Conservation (phyloP, 2,329 filamentous ascomycete species). For the Cercospora citrullina region DNA sequence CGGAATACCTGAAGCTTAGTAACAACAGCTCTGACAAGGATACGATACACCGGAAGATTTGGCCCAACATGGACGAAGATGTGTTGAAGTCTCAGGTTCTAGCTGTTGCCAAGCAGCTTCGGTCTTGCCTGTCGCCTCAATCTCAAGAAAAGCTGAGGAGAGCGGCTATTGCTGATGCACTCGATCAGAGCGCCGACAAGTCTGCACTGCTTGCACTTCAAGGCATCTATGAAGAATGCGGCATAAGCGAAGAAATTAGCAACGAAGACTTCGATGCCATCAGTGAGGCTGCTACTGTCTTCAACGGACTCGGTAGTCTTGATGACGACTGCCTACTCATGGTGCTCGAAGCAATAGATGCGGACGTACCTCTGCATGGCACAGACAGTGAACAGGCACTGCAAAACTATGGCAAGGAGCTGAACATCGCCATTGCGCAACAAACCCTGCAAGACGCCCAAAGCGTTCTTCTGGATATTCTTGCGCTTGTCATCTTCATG, state of each 20-base stretch:
- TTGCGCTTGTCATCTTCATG: conserved; percentile 83
- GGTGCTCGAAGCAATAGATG: conserved; percentile 53
- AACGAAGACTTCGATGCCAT: conserved; percentile 77
- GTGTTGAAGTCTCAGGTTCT: conserved; percentile 28
- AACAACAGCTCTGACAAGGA: neutral
- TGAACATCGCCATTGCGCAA: conserved; percentile 74
- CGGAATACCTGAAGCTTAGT: conserved; percentile 22
- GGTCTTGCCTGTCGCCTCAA: conserved; percentile 20
- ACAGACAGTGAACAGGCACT: conserved; percentile 51
- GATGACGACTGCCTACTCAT: conserved; percentile 55
- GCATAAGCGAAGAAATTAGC: conserved; percentile 74
- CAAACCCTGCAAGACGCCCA: conserved; percentile 74
- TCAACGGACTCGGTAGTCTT: conserved; percentile 55
- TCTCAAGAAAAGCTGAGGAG: conserved; percentile 22
- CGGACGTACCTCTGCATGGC: conserved; percentile 39
- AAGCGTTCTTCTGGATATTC: conserved; percentile 74
- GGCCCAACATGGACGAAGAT: conserved; percentile 26
- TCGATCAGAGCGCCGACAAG: conserved; percentile 19
- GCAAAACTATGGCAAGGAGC: conserved; percentile 73
- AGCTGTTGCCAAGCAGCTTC: conserved; percentile 25
- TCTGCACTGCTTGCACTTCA: conserved; percentile 69
- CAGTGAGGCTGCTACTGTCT: conserved; percentile 66
- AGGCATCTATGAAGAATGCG: conserved; percentile 73
- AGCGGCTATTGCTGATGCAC: conserved; percentile 19
- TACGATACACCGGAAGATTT: conserved; percentile 1